These are phyloP conservation scores for Pseudozyma tsukubaensis DNA, from an alignment of 1,284 basidiomycete genomes.

Conservation along the genomic window DNA sequence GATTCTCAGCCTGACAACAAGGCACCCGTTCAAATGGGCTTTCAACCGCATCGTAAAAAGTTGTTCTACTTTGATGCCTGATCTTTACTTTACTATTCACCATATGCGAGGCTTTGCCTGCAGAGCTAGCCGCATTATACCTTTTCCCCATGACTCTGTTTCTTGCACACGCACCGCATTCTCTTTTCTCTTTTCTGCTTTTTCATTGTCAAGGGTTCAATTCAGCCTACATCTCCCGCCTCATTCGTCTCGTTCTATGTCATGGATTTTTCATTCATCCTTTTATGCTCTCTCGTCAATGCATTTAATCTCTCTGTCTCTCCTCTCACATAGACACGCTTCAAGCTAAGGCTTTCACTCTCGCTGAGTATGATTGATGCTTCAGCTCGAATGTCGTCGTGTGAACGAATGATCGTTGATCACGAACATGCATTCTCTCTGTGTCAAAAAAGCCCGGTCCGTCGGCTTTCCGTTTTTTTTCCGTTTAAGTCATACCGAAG, in stretches of 20 bases:
- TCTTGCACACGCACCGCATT: neutral
- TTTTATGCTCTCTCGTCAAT: too few species aligned
- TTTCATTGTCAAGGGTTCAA: constrained; percentile 2
- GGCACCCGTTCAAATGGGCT: constrained; percentile 20
- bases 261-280: neutral
- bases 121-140: too few species aligned
- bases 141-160: too few species aligned
- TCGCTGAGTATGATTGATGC: too few species aligned
- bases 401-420: too few species aligned
- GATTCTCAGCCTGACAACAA: neutral
- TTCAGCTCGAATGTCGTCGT: too few species aligned
- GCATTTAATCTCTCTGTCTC: too few species aligned
- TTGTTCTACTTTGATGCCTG: constrained; percentile 61
- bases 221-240: neutral
- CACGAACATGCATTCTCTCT: too few species aligned
- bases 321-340: too few species aligned
- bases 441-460: too few species aligned
- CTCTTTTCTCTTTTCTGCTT: neutral
- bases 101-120: too few species aligned
- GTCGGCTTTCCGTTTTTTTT: constrained; percentile 2
- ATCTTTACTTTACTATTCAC: neutral
- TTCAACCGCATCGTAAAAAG: constrained; percentile 50
- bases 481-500: constrained; percentile 14
- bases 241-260: neutral
- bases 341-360: too few species aligned